phyloP scores from a whole-genome alignment of 768 basidiomycete species.

The Candolleomyces aberdarensis region DNA sequence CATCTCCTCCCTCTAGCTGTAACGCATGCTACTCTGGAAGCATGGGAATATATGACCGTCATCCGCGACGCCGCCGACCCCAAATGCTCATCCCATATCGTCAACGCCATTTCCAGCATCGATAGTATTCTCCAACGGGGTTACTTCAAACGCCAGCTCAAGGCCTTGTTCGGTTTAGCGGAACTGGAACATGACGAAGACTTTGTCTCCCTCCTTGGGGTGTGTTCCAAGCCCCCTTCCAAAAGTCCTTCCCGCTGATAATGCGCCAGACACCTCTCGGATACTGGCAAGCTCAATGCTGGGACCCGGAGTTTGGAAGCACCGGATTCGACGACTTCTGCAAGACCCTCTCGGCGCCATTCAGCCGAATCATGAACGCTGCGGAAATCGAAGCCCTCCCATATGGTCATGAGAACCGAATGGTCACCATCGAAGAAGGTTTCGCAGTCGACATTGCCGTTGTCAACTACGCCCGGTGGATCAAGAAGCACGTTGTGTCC shows the following conservation, averaged over 20 bases:
- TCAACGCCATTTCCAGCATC: conserved; percentile 54
- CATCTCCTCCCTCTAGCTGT: conserved; percentile 47
- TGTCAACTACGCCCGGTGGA: conserved; percentile 73
- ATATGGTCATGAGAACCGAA: conserved; percentile 46
- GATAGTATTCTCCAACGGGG: conserved; percentile 57
- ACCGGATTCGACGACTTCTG: conserved; percentile 71
- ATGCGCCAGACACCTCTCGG: conserved; percentile 52
- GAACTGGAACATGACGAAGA: conserved; percentile 72
- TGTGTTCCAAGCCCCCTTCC: conserved; percentile 28
- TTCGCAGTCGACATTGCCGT: conserved; percentile 56
- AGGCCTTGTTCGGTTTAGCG: conserved; percentile 72
- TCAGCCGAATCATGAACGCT: conserved; percentile 22
- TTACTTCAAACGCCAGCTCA: conserved; percentile 49
- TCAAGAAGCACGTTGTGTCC: conserved; percentile 44
- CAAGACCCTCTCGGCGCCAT: conserved; percentile 45
- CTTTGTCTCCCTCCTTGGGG: conserved; percentile 68
- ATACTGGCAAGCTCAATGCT: conserved; percentile 81
- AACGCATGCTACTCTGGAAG: conserved; percentile 76
- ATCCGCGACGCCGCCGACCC: conserved; percentile 68
- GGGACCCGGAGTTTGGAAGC: conserved; percentile 74
- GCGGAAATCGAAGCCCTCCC: conserved; percentile 33
- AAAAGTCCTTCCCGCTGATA: not conserved
- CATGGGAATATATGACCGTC: conserved; percentile 89
- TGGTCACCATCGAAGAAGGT: conserved; percentile 43
- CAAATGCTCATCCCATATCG: conserved; percentile 55